Conservation (phyloP, 352 stramenopile species). For the Globisporangium okanoganense region DNA sequence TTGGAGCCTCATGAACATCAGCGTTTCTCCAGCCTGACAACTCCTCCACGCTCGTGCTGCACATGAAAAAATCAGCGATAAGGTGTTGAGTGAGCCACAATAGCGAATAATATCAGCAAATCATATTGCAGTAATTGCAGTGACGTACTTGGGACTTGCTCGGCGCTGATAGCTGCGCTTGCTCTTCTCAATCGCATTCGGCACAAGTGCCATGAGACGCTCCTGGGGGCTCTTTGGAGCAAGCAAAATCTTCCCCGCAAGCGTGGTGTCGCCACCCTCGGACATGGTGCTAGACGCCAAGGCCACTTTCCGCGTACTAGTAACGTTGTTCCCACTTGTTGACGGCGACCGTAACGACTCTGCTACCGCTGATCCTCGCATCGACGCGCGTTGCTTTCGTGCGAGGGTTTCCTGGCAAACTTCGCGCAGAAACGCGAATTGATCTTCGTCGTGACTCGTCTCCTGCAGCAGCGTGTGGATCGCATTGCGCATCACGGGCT, state of each 20-base stretch:
- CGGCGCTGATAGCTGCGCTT: conserved; percentile 35
- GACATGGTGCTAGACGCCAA: conserved; percentile 7
- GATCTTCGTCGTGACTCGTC: conserved; percentile 36
- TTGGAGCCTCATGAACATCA: conserved; percentile 42
- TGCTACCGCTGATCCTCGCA: background rate
- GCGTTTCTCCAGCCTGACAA: conserved; percentile 44
- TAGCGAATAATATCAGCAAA: background rate
- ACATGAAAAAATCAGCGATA: background rate
- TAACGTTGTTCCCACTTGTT: background rate
- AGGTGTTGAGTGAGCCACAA: background rate
- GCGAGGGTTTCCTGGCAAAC: conserved; percentile 55
- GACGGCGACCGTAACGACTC: background rate
- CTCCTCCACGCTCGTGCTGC: conserved; percentile 1
- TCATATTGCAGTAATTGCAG: background rate
- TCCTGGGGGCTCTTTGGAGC: conserved; percentile 59
- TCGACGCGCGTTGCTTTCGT: conserved; percentile 4
- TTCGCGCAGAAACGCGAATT: conserved; percentile 52
- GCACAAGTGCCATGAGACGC: conserved; percentile 34
- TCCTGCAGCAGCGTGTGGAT: conserved; percentile 54
- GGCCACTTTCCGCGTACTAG: conserved; percentile 4
- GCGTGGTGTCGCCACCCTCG: background rate
- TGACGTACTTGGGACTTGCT: conserved; percentile 23
- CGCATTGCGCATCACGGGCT: conserved; percentile 36
- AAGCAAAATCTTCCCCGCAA: conserved; percentile 12
- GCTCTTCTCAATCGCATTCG: conserved; percentile 43